These are phyloP conservation scores for Ophiocordyceps camponoti-rufipedis DNA, from an alignment of 2,329 filamentous ascomycete species.

Conservation along the genomic window DNA sequence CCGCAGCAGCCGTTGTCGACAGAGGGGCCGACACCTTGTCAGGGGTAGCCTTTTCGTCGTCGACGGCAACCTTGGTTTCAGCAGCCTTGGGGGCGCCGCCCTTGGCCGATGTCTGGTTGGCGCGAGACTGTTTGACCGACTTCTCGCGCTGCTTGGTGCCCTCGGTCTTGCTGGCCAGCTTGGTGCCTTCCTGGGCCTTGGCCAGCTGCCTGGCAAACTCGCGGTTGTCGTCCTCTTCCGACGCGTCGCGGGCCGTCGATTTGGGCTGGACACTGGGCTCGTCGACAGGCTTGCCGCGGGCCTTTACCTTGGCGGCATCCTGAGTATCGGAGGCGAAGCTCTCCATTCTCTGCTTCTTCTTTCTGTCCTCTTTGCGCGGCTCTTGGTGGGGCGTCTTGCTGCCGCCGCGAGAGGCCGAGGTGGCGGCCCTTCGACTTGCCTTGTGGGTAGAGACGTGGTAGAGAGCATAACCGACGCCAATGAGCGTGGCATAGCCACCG, in stretches of 20 bases:
- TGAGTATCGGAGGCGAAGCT: constrained; percentile 19
- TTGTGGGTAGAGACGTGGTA: constrained; percentile 18
- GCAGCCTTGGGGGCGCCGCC: constrained; percentile 24
- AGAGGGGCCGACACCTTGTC: background rate
- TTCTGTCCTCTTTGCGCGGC: constrained; percentile 20
- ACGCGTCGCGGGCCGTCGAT: constrained; percentile 17
- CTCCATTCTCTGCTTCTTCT: constrained; percentile 28
- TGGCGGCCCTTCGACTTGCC: constrained; percentile 12
- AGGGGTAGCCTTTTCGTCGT: background rate
- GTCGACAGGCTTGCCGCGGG: constrained; percentile 8
- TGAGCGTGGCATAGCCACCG: constrained; percentile 17
- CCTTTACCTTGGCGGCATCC: constrained; percentile 21
- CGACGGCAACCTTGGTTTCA: constrained; percentile 2
- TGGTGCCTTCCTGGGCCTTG: constrained; percentile 51
- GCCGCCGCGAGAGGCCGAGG: constrained; percentile 10
- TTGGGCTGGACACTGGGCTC: constrained; percentile 9
- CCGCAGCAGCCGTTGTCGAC: background rate
- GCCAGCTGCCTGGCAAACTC: constrained; percentile 63
- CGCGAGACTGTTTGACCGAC: constrained; percentile 52
- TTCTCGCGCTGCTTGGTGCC: constrained; percentile 46
- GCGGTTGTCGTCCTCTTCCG: constrained; percentile 47
- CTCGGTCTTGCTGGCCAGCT: constrained; percentile 33
- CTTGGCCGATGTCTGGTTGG: constrained; percentile 28
- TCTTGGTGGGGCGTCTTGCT: constrained; percentile 14
- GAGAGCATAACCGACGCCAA: constrained; percentile 16